Base-by-base conservation (phyloP, 2,329 filamentous ascomycete genomes). In the Fusarium azukiicola region DNA sequence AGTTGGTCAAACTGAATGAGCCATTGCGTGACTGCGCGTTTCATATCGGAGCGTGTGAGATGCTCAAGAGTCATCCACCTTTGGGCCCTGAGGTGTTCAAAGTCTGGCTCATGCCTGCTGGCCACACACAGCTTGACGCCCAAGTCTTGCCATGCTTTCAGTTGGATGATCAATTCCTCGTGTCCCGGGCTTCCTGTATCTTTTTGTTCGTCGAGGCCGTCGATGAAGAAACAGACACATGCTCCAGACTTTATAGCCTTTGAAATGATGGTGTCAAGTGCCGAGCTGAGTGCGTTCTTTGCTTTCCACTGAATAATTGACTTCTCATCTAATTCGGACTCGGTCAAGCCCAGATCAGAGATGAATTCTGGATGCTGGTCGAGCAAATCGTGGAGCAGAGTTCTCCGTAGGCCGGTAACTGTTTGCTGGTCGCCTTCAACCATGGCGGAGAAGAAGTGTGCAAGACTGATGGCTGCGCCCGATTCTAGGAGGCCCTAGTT, bases 81-180 rank as follows among this genome's bases (percentile, higher is more conserved):
- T 21, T 16, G 36, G n/a, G 56, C 21, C 6, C 21, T 13, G 21
- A 61, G 56, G 40, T 61, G 36, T 23, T 61, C 56, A 6, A 61
- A 61, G 9, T 3, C 21, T 17, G 56, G 21, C 10, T 61, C 56
- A 7, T 61, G 36, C 23, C 56, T 23, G n/a, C 56, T 61, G 38
- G 56, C 21, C 21, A 61, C 5, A 6, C 36, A 61, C 56, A 61
- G 14, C 36, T 42, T 61, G 36, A 61, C 56, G 3, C 56, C 56
- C 21, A 61, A 61, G 21, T 61, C 56, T 40, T 61, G 56, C 56
- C 56, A 61, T 61, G 36, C 21, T 61, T 61, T 61, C 21, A 61
- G 56, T 19, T 61, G 56, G 7, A 61, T 40, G 36, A 40, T 42
- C 21, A 61, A 17, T 17, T 61, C 56, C 10, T 61, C 56, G 16